Base-by-base conservation (phyloP, 208 protist genomes). In the Crithidia fasciculata region DNA sequence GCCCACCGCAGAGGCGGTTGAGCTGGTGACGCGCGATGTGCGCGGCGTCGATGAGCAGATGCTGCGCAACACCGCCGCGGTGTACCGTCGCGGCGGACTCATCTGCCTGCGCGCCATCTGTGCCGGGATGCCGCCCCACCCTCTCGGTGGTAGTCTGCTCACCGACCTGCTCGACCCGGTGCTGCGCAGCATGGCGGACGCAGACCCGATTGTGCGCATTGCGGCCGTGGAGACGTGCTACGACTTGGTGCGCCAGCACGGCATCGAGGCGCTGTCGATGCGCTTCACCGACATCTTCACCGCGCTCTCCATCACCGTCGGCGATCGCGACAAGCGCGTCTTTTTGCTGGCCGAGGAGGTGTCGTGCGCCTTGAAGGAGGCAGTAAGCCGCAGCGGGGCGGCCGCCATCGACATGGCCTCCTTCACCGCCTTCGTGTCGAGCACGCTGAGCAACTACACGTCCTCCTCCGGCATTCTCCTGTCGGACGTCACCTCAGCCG, bases 171-270 rank as follows among this genome's bases (percentile, higher is more conserved):
- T 80, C 5, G 73, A 57, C 19, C 77, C 87, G 40, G 75, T 90
- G 13, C 76, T 87, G 55, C 63, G 73, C 40, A 80, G 78, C 43
- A 69, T 88, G 60, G 60, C 75, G 18, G 90, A 95, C 49, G 74
- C 82, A 3, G 87, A 95, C 50, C 73, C 81, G 3, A 65, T 85
- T 8, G 90, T 95, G 15, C 83, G 90, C 18, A 52, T 93, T n/a
- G 84, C 84, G 7, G 85, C 90, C n/a, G 65, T 91, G 40, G 90
- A 95, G 67, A 82, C 84, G 16, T 73, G 70, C 41, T 88, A 95
- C 71, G 80, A 82, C 9, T 69, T 93, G 43, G 73, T 90, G 37
- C 80, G 82, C 0, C 58, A 82, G 18, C 70, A 90, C 28, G 74
- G 81, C 53, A 44, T 43, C 5, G 85, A 88, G 52, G 69, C 83